Base-by-base conservation (phyloP, 1,284 basidiomycete genomes). In the Leccinum pachyderme region DNA sequence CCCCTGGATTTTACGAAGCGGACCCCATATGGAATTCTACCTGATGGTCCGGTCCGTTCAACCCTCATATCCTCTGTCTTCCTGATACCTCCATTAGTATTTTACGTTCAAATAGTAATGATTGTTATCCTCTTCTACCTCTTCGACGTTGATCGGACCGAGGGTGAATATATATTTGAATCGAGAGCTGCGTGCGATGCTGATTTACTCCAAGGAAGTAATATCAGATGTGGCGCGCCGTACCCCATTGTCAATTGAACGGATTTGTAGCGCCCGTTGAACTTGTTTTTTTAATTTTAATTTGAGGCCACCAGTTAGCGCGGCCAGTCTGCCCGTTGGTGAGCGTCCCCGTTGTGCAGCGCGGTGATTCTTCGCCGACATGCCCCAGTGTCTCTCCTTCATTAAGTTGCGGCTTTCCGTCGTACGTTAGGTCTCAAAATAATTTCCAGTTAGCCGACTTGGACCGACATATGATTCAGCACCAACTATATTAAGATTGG, bases 401-500 rank as follows among this genome's bases (percentile, higher is more conserved):
- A 18, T 48, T 29, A n/a, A 39, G 15, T 29, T n/a, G 25, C 45
- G 41, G 28, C 41, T n/a, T 29, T 45, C 49, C 24, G 43, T 32
- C 11, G 13, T 24, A 24, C 22, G 25, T 45, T 25, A 37, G 29
- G 12, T 18, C 27, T 59, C 57, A 60, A 59, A 49, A 56, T 57
- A 60, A 60, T 15, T 24, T 44, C 33, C 18, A 28, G 11, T n/a
- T 12, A 22, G 22, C 28, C 35, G 52, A 31, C 11, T 41, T 51
- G 35, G 57, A 12, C 22, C 13, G 18, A 6, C 2, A 3, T n/a
- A 28, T 6, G 18, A 18, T n/a, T 47, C 31, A 4, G 18, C 29
- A 24, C 15, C 15, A 47, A 53, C n/a, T 11, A 29, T n/a, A n/a
- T 37, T 25, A 7, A n/a, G n/a, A 48, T 57, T 41, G 6, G 31